These are phyloP conservation scores for Dioscorea dumetorum DNA, from an alignment of 106 monocot genomes.

Conservation along the genomic window DNA sequence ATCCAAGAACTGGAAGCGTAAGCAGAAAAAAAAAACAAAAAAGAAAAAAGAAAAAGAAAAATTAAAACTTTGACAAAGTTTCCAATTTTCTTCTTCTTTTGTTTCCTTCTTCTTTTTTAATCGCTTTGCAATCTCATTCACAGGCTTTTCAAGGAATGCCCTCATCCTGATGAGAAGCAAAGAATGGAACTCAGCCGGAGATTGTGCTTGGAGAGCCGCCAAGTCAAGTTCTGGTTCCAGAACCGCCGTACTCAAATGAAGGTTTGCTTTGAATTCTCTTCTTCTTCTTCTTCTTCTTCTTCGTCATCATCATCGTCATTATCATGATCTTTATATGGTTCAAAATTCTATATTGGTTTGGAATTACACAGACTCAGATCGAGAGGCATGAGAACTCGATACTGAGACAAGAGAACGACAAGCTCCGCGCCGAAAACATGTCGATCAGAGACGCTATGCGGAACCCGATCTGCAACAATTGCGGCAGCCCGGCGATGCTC, in stretches of 20 bases:
- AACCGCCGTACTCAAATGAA: constrained; percentile 97
- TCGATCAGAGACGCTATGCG: constrained; percentile 65
- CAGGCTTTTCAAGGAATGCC: constrained; percentile 85
- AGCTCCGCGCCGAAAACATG: constrained; percentile 70
- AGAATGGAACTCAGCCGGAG: constrained; percentile 67
- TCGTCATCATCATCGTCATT: not conserved
- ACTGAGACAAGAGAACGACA: constrained; percentile 83
- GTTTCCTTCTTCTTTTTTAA: not conserved
- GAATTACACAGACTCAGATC: constrained; percentile 50
- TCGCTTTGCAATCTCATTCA: not conserved
- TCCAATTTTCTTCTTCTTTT: not conserved
- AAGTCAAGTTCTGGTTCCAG: constrained; percentile 99
- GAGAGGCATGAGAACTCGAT: constrained; percentile 83
- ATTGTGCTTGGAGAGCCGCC: constrained; percentile 58
- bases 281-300: not conserved
- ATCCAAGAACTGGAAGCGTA: constrained; percentile 96
- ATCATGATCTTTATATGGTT: not conserved
- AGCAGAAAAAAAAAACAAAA: not conserved
- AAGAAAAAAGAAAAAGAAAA: too few species aligned
- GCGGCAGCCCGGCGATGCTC: constrained; percentile 70
- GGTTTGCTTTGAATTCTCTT: constrained; percentile 15
- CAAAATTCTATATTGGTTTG: not conserved
- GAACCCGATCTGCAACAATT: constrained; percentile 63
- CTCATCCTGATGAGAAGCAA: constrained; percentile 97
- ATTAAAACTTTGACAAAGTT: too few species aligned